A percentile compares a stretch with the other conserved stretches of the same genome.
Conservation (phyloP, 73 alveolate genomes). For the Paraurostyla sp. region DNA sequence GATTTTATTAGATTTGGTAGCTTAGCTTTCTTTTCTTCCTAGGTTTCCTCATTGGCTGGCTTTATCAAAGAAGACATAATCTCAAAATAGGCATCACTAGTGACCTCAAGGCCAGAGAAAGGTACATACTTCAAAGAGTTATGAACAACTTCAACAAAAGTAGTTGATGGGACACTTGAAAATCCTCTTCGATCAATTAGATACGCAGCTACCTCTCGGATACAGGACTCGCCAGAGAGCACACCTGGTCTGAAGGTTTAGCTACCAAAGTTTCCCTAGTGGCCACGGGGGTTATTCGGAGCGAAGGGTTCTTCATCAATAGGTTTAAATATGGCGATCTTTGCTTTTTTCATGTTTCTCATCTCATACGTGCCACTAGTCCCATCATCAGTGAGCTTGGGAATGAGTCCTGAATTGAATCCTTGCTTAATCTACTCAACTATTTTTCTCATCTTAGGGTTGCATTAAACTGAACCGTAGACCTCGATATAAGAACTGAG, state of each 20-base stretch:
- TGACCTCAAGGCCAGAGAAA: conserved; percentile 60
- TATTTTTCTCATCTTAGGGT: not conserved
- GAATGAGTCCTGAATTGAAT: conserved; percentile 88
- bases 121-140: conserved; percentile 63
- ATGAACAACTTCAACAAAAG: conserved; percentile 96
- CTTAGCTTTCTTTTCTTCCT: not conserved
- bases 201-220: conserved; percentile 98
- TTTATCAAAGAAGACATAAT: conserved; percentile 33
- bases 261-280: conserved; percentile 88
- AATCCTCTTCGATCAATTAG: conserved; percentile 87
- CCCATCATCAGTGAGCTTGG: conserved; percentile 96
- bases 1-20: not conserved
- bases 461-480: conserved; percentile 56
- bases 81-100: conserved; percentile 40
- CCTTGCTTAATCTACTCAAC: conserved; percentile 74
- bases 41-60: conserved; percentile 57
- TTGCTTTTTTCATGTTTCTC: conserved; percentile 79
- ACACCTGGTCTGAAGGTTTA: conserved; percentile 92
- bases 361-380: conserved; percentile 96
- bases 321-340: conserved; percentile 95
- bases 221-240: conserved; percentile 96
- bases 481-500: conserved; percentile 56
- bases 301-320: conserved; percentile 99
- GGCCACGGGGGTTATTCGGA: conserved; percentile 98
- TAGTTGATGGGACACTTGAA: conserved; percentile 96